Base-by-base conservation (phyloP, 2,329 filamentous ascomycete species). In the Amphichorda felina region DNA sequence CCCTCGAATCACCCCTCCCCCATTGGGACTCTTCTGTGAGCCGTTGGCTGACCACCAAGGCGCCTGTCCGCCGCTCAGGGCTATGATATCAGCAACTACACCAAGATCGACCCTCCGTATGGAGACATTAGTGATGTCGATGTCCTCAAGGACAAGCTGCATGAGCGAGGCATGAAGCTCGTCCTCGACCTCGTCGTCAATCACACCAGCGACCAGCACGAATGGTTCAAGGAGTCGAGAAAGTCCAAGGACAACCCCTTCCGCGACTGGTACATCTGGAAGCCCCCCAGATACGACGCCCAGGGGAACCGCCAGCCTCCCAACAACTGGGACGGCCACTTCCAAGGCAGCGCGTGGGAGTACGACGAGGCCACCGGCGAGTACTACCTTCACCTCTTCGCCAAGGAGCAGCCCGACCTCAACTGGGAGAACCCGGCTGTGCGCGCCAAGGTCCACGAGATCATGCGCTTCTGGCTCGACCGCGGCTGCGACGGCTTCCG, bases 161-260 rank as follows among this genome's bases (percentile, higher is more conserved):
- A 84, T 40, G 53, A 66, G 22, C 61, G 75, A 3, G 71, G 67
- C 3, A 81, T 86, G 70, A 79, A 76, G 50, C 59, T 86, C 9
- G 67, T 86, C 16, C 68, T 85, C 44, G 81, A 86, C 46, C 57
- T 86, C 8, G 82, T 86, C 2, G 71, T 84, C 36, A 86, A 85
- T 42, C 81, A 87, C 50, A 85, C 79, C 1, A 63, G 56, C 30
- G 55, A 66, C 41, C 59, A 75, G 49, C 71, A 76, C 43, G 55
- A 60, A 24, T 77, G 72, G 72, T 77, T 77, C 53, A 55, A 64
- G 31, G 63, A 74, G 43, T 69, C 70, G 14, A 59, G 67, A 35
- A 66, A 63, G 40, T 67, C 63, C 19, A 73, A 66, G 45, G 55
- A 65, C 40, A 72, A 63, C 49, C 56, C 63, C 2, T 72, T 72